Percentiles rank a stretch among this genome's conserved stretches.
These are phyloP conservation scores for Chaetoceros tenuissimus DNA, from an alignment of 108 stramenopile species.

Conservation along the genomic window DNA sequence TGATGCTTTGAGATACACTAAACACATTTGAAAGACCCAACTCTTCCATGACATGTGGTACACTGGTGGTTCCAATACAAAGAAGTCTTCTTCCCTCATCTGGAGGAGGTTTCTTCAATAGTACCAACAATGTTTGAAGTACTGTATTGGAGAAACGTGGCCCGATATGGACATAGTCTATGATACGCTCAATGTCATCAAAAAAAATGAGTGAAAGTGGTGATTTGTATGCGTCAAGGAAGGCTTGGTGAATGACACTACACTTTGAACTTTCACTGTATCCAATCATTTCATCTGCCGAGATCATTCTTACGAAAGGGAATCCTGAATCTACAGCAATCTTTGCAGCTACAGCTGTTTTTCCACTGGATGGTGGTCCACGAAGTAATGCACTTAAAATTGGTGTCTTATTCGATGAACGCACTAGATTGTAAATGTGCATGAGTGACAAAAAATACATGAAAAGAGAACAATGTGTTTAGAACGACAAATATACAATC, in stretches of 20 bases:
- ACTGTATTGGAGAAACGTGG: slow-evolving; percentile 96
- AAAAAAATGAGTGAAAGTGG: slow-evolving; percentile 94
- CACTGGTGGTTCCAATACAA: slow-evolving; percentile 90
- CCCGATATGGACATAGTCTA: slow-evolving; percentile 96
- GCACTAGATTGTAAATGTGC: slow-evolving; percentile 12
- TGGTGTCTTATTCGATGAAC: slow-evolving; percentile 82
- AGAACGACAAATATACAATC: not conserved
- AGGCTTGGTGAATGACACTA: slow-evolving; percentile 85
- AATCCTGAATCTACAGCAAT: slow-evolving; percentile 89
- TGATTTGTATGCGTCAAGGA: slow-evolving; percentile 96
- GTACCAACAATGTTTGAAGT: slow-evolving; percentile 93
- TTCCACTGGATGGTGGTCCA: slow-evolving; percentile 82
- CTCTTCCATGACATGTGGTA: slow-evolving; percentile 84
- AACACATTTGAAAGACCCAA: slow-evolving; percentile 89
- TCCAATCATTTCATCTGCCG: slow-evolving; percentile 97
- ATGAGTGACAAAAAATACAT: not conserved
- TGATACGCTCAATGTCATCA: slow-evolving; percentile 97
- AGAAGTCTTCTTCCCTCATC: slow-evolving; percentile 84
- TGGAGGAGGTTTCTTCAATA: slow-evolving; percentile 94
- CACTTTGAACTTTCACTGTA: slow-evolving; percentile 81
- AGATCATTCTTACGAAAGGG: slow-evolving; percentile 94
- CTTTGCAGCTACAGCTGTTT: slow-evolving; percentile 96
- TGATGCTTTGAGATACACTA: slow-evolving; percentile 76
- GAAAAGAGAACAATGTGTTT: not conserved
- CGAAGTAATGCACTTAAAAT: slow-evolving; percentile 87